Percentiles rank a stretch among this genome's conserved stretches.
phyloP scores from a whole-genome alignment of 2,329 filamentous ascomycete genomes.

The Apiospora aurea region DNA sequence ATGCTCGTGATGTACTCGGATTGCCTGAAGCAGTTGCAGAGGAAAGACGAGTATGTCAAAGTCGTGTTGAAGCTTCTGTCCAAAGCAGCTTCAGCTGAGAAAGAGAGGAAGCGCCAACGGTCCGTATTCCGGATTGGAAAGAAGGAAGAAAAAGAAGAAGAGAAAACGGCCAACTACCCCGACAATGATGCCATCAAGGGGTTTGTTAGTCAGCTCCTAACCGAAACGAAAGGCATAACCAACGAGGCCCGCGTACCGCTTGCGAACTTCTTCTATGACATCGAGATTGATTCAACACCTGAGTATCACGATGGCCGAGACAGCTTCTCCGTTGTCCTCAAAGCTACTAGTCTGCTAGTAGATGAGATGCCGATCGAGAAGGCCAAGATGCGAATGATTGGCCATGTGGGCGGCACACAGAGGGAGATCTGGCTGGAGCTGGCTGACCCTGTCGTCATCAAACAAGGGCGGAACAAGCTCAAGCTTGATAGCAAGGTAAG shows the following conservation, averaged over 20 bases:
- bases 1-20: conserved; percentile 86
- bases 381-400: conserved; percentile 69
- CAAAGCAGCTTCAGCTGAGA: conserved; percentile 67
- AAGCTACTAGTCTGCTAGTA: conserved; percentile 74
- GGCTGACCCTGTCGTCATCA: conserved; percentile 53
- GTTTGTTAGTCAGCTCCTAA: conserved; percentile 55
- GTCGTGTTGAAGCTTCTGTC: conserved; percentile 77
- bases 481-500: conserved; percentile 54
- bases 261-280: conserved; percentile 74
- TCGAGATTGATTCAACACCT: conserved; percentile 73
- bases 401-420: conserved; percentile 58
- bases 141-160: conserved; percentile 40
- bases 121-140: conserved; percentile 44
- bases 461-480: conserved; percentile 59
- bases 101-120: conserved; percentile 53
- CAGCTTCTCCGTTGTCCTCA: conserved; percentile 74
- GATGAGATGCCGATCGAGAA: conserved; percentile 73
- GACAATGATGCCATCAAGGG: conserved; percentile 52
- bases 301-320: conserved; percentile 75
- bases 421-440: conserved; percentile 74
- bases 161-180: conserved; percentile 33
- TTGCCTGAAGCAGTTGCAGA: conserved; percentile 79
- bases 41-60: conserved; percentile 80
- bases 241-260: conserved; percentile 73
- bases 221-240: conserved; percentile 51